A percentile compares a stretch with the other conserved stretches of the same genome.
phyloP scores from a whole-genome alignment of 1,284 basidiomycete species.

The Cryptococcus sp. region DNA sequence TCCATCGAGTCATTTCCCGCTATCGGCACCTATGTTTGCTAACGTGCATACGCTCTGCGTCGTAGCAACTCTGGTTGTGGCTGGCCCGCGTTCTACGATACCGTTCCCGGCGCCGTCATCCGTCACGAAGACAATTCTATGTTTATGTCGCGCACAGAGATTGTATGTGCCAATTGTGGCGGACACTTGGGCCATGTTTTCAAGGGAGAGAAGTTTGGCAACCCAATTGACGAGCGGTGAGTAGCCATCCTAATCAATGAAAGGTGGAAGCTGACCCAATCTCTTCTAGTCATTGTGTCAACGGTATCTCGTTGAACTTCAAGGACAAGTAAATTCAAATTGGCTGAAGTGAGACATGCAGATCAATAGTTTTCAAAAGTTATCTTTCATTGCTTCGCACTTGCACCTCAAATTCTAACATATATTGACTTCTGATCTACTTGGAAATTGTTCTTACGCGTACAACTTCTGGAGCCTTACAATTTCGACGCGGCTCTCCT shows the following conservation, averaged over 20 bases:
- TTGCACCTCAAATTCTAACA: background rate
- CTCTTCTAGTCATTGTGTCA: constrained; percentile 73
- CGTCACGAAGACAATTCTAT: constrained; percentile 55
- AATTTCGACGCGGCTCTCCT: constrained; percentile 18
- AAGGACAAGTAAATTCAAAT: constrained; percentile 55
- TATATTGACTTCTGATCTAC: background rate
- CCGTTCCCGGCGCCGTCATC: constrained; percentile 85
- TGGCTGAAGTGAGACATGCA: constrained; percentile 31
- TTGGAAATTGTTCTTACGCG: constrained; percentile 1
- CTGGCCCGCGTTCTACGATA: constrained; percentile 97
- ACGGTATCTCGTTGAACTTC: constrained; percentile 83
- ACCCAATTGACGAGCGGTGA: constrained; percentile 35
- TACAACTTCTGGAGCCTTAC: constrained; percentile 20
- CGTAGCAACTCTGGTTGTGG: constrained; percentile 77
- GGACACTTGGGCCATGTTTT: constrained; percentile 94
- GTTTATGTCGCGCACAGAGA: constrained; percentile 54
- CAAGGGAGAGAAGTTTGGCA: constrained; percentile 71
- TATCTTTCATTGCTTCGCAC: background rate
- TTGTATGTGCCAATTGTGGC: constrained; percentile 58
- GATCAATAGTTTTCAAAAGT: background rate
- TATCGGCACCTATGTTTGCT: background rate
- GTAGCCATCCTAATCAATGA: constrained; percentile 8
- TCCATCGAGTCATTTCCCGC: background rate
- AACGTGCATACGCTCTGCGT: too few relatives aligned
- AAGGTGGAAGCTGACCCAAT: constrained; percentile 58